Evolutionary conservation across 2,329 filamentous ascomycete genomes (phyloP), one percentile per base, ranked within the genome.

Genomic region (Ophiostoma populinum): DNA sequence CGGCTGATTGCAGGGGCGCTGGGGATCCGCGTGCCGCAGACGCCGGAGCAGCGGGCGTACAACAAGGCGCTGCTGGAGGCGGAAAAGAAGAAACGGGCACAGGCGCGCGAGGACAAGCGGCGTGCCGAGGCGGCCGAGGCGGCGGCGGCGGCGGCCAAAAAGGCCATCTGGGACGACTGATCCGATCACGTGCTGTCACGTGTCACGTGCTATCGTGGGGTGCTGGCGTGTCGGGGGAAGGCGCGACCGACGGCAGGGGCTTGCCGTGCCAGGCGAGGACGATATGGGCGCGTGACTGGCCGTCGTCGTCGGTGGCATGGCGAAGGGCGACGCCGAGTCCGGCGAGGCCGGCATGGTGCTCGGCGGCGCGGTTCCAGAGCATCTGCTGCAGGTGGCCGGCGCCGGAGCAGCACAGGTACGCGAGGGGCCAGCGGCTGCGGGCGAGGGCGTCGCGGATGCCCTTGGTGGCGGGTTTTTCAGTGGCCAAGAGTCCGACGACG

Each of bases 1-100:
- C 66, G 90, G 40, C 67, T 98, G 70, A 95, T 98, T 52, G 85
- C 83, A 1, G 80, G 80, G 4, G 85, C 81, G 1, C 59, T 95
- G 44, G 90, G 90, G 1, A 70, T 94, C 36, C 73, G 75, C 49
- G 73, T 76, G 22, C 82, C 83, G 21, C 78, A 72, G 59, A 94
- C 83, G 2, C 83, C 92, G 42, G 86, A 94, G 57, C 80, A 93
- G 63, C 69, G 67, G 46, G 80, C 82, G 36, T 95, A 90, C 52
- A 86, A 95, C 48, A 71, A 67, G 45, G 77, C 80, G 1, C 62
- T 90, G 41, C 73, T 77, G 47, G 80, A 92, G 56, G 80, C 87
- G 57, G 87, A 93, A 63, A 75, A 73, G 48, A 85, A 74, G 61
- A 69, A 70, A 46, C 62, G 75, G 40, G 80, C 86, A 39, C 68